These are phyloP conservation scores for Tinospora cordifolia DNA, from an alignment of 164 flowering plant species.

Conservation along the genomic window DNA sequence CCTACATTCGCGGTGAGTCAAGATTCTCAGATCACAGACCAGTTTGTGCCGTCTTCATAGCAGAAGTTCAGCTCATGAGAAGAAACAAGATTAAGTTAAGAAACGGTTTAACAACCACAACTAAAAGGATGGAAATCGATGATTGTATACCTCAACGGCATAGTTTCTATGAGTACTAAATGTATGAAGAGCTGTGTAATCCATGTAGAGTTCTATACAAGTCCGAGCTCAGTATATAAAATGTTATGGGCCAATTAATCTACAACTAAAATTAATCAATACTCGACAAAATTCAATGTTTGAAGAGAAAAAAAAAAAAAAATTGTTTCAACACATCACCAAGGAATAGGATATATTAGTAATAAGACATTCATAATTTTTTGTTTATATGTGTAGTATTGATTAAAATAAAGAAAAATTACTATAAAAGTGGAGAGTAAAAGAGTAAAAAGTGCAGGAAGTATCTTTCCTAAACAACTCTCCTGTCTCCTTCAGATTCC, in stretches of 20 bases:
- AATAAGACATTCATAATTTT: too few relatives aligned
- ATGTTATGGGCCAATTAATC: neutral
- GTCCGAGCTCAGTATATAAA: neutral
- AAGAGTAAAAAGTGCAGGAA: too few relatives aligned
- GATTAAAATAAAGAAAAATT: too few relatives aligned
- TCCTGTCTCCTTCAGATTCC: too few relatives aligned
- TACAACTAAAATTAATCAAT: neutral
- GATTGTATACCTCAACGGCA: constrained; percentile 24
- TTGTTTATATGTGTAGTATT: too few relatives aligned
- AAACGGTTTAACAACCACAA: constrained; percentile 10
- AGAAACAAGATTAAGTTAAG: constrained; percentile 7
- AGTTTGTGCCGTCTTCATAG: constrained; percentile 62
- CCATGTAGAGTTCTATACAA: constrained; percentile 7
- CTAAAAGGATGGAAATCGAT: constrained; percentile 9
- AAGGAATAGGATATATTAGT: too few relatives aligned
- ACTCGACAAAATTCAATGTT: too few relatives aligned
- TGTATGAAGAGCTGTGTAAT: neutral
- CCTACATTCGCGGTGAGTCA: constrained; percentile 83
- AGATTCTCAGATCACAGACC: constrained; percentile 96
- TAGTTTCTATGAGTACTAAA: constrained; percentile 25
- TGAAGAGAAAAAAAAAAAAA: too few relatives aligned
- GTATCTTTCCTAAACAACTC: too few relatives aligned
- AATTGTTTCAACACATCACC: too few relatives aligned
- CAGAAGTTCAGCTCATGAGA: constrained; percentile 21
- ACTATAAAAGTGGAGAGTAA: too few relatives aligned